Base-by-base conservation (phyloP, 2,329 filamentous ascomycete genomes). In the Lachnellula cervina region DNA sequence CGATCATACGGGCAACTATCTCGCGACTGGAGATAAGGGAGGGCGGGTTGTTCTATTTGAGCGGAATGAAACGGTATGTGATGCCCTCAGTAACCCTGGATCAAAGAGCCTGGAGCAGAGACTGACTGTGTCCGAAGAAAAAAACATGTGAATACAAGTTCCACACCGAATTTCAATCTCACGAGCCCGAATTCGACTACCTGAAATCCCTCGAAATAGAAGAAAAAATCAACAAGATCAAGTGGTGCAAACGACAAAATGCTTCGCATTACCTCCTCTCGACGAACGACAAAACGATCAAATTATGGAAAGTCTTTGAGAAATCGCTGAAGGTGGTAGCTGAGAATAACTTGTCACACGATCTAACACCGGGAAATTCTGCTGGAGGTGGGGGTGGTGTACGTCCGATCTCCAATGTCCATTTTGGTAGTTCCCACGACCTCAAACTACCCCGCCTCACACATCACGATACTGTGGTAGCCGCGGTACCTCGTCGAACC, bases 191-290 rank as follows among this genome's bases (percentile, higher is more conserved):
- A 75, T 99, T 99, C 74, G 94, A 99, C 75, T 99, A 99, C 73
- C 84, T 99, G 64, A 99, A 99, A 77, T 99, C 94, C 35, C 82
- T 99, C 66, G 94, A 99, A 76, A 99, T 99, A 70, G 94, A 99
- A 81, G 94, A 99, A 76, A 99, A 99, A 79, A 99, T 99, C 82
- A 99, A 99, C 82, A 99, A 99, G 81, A 99, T 99, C 78, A 99
- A 97, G 76, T 99, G 94, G 94, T 99, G 94, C 74, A 87, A 89
- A 71, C 87, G 94, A 75, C 93, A 97, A 76, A 99, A 99, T 80
- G 89, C 93, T 59, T 97, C 94, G 54, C 94, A 99, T 77, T 99
- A 96, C 74, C 84, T 99, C 51, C 84, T 99, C 55, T 97, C 94
- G 44, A 99, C 94, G 67, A 99, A 99, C 72, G 94, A 99, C 80